Percentiles rank a stretch among this genome's conserved stretches.
These are phyloP conservation scores for Paramecium octaurelia DNA, from an alignment of 73 alveolate genomes.

Conservation along the genomic window DNA sequence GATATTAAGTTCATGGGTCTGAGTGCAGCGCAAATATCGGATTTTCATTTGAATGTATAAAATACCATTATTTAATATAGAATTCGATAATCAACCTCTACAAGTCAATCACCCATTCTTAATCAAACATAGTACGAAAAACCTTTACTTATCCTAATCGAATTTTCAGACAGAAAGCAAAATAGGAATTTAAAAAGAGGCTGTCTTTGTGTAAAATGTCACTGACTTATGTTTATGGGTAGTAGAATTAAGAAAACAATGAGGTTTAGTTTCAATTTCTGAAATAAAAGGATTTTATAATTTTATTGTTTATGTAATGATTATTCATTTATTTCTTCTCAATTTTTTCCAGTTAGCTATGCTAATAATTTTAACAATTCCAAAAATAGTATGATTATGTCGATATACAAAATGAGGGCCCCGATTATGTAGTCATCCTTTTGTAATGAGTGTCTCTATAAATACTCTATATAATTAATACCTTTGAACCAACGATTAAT, in stretches of 20 bases:
- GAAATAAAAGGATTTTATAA: not conserved
- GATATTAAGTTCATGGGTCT: not conserved
- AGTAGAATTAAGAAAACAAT: not conserved
- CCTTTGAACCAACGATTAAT: conserved; percentile 53
- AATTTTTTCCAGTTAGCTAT: not conserved
- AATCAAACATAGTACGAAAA: not conserved
- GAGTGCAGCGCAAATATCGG: not conserved
- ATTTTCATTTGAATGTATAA: not conserved
- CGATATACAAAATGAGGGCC: conserved; percentile 64
- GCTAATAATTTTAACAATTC: not conserved
- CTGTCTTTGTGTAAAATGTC: not conserved
- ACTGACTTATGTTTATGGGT: not conserved
- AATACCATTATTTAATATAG: not conserved
- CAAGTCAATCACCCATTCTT: not conserved
- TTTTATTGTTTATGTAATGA: not conserved
- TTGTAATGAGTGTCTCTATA: conserved; percentile 28
- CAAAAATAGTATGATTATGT: conserved; percentile 58
- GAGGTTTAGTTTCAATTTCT: not conserved
- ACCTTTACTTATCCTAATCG: not conserved
- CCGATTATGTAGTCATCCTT: conserved; percentile 70
- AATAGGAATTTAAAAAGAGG: not conserved
- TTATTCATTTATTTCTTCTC: not conserved
- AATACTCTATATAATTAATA: not conserved
- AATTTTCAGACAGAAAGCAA: not conserved
- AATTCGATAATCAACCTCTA: not conserved